Percentiles rank a stretch among this genome's conserved stretches.
Evolutionary conservation across 169 alveolate genomes (phyloP).

Genomic region (Plasmodium vinckei): DNA sequence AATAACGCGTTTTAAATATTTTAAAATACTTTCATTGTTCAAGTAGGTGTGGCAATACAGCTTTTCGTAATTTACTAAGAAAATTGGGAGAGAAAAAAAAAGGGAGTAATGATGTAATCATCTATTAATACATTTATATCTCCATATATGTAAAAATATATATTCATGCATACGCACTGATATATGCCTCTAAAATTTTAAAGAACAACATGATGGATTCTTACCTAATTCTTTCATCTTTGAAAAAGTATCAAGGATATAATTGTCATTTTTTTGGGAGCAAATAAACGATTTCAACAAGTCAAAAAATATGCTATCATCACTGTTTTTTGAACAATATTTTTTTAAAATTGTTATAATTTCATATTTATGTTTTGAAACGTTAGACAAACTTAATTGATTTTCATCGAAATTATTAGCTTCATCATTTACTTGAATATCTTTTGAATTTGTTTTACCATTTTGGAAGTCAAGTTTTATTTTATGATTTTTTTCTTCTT

Average conservation of each 20-base stretch:
- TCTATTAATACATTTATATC: background rate
- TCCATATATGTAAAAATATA: background rate
- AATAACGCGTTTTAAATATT: slow-evolving; percentile 47
- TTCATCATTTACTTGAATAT: background rate
- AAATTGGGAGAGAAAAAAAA: background rate
- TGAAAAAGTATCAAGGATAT: slow-evolving; percentile 26
- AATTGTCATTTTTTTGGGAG: slow-evolving; percentile 47
- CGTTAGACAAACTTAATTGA: background rate
- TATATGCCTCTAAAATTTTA: background rate
- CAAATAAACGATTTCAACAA: slow-evolving; percentile 39
- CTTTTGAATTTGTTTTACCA: no score
- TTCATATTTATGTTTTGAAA: slow-evolving; percentile 14
- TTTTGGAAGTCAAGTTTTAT: background rate
- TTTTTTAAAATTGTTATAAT: slow-evolving; percentile 37
- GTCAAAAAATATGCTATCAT: slow-evolving; percentile 19
- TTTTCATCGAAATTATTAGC: background rate
- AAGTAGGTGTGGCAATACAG: slow-evolving; percentile 24
- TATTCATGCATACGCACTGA: background rate
- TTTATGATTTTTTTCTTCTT: background rate
- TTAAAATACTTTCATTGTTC: slow-evolving; percentile 44
- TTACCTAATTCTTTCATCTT: slow-evolving; percentile 55
- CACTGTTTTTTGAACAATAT: slow-evolving; percentile 21
- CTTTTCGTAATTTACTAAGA: slow-evolving; percentile 43
- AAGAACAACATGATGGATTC: background rate
- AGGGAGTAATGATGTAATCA: background rate